Evolutionary conservation across 2,329 filamentous ascomycete genomes (phyloP), one percentile per base, ranked within the genome.

Genomic region (Aspergillus sp.): DNA sequence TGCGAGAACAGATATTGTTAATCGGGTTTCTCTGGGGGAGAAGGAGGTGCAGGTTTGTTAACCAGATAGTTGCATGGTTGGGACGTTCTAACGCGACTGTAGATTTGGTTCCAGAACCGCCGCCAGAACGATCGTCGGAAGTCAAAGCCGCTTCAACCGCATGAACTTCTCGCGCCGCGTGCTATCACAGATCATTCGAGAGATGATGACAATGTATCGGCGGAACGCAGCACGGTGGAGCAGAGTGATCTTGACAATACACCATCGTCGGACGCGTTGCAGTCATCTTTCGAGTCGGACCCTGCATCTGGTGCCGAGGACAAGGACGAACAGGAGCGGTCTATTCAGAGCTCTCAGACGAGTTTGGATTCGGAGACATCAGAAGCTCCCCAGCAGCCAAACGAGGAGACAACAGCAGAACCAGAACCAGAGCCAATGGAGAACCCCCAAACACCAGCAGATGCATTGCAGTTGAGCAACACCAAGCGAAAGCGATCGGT

Each of bases 61-160:
- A 51, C 47, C 44, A 44, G 55, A 52, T 48, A 30, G 22, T 19
- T 20, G 10, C 33, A 35, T 17, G 33, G n/a, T n/a, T n/a, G 15
- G 33, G 56, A 15, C 43, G 19, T 48, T 57, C 60, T 68, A 62
- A 70, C 3, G 37, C 35, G 43, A 53, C 45, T 47, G 41, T 52
- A 96, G 91, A 95, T 96, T 60, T 97, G 91, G 91, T 96, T 96
- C 71, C 91, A 96, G 64, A 96, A 96, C 63, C 83, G 90, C 62
- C 81, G 91, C 56, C 91, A 97, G 68, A 95, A 94, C 69, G 88
- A 94, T 66, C 82, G 91, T 59, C 82, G 91, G 57, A 94, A 91
- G 73, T 89, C 88, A 47, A 85, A 88, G 58, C 90, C 90, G 42
- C 77, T 95, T 33, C 81, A 88, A 23, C 81, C 85, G 7, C 83